A percentile compares a stretch with the other conserved stretches of the same genome.
Evolutionary conservation across 805 yeast species (phyloP).

Genomic region (Wickerhamomyces queroliae): DNA sequence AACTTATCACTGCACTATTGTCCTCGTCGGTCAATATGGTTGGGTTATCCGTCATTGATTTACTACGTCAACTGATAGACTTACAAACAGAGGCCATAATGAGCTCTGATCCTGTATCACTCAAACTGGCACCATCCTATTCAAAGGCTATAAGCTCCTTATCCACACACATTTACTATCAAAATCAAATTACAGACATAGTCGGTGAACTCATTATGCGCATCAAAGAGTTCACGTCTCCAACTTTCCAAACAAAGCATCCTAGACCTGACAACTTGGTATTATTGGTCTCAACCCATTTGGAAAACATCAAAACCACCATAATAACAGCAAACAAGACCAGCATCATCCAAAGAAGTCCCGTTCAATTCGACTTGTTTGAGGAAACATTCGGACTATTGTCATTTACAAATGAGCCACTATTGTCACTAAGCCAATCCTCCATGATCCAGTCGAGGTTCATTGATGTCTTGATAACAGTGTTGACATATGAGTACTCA

Average conservation of each 20-base stretch:
- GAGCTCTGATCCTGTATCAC: slow-evolving; percentile 15
- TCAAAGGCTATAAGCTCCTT: slow-evolving; percentile 60
- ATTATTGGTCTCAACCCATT: slow-evolving; percentile 4
- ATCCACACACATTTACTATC: slow-evolving; percentile 75
- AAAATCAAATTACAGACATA: slow-evolving; percentile 82
- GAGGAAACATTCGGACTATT: slow-evolving; percentile 16
- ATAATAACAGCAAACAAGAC: slow-evolving; percentile 11
- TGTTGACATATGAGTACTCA: slow-evolving; percentile 15
- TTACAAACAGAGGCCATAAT: slow-evolving; percentile 34
- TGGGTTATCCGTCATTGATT: slow-evolving; percentile 81
- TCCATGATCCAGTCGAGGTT: slow-evolving; percentile 12
- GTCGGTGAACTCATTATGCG: slow-evolving; percentile 56
- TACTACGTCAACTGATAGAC: slow-evolving; percentile 51
- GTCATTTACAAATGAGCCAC: slow-evolving; percentile 1
- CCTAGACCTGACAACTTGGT: neutral
- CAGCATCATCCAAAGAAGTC: slow-evolving; percentile 17
- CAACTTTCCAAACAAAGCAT: neutral
- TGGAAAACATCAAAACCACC: slow-evolving; percentile 14
- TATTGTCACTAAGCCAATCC: neutral
- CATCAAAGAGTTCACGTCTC: slow-evolving; percentile 21
- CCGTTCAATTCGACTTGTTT: slow-evolving; percentile 20
- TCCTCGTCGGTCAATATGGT: slow-evolving; percentile 77
- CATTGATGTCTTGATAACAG: slow-evolving; percentile 11
- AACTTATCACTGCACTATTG: slow-evolving; percentile 51
- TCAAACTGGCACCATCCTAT: slow-evolving; percentile 35